These are phyloP conservation scores for Fusarium staphyleae DNA, from an alignment of 2,329 filamentous ascomycete species.

Conservation along the genomic window DNA sequence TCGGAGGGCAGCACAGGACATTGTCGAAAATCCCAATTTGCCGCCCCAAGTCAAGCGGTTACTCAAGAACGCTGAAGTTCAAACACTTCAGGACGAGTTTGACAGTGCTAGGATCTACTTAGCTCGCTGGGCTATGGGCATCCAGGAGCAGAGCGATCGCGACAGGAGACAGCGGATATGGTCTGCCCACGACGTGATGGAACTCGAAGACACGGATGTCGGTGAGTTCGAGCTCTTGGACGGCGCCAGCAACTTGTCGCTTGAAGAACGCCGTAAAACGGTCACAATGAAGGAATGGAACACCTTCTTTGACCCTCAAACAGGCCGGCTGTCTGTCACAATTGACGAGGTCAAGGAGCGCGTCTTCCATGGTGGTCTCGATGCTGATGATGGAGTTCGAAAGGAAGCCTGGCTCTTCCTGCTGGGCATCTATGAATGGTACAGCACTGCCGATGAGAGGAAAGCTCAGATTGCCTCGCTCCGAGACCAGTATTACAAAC, in stretches of 20 bases:
- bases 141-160: slow-evolving; percentile 93
- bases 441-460: slow-evolving; percentile 85
- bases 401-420: slow-evolving; percentile 98
- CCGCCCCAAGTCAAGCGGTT: slow-evolving; percentile 87
- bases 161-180: slow-evolving; percentile 88
- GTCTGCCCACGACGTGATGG: slow-evolving; percentile 90
- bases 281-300: slow-evolving; percentile 89
- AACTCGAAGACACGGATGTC: slow-evolving; percentile 92
- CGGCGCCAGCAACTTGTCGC: slow-evolving; percentile 73
- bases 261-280: slow-evolving; percentile 78
- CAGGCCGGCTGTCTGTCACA: slow-evolving; percentile 79
- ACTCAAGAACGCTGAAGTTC: slow-evolving; percentile 90
- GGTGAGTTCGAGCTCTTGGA: slow-evolving; percentile 96
- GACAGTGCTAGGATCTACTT: slow-evolving; percentile 95
- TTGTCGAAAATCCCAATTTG: slow-evolving; percentile 88
- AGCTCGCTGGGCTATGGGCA: slow-evolving; percentile 97
- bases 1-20: slow-evolving; percentile 85
- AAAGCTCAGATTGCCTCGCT: slow-evolving; percentile 83
- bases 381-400: slow-evolving; percentile 86
- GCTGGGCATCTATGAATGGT: slow-evolving; percentile 91
- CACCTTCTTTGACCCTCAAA: slow-evolving; percentile 80
- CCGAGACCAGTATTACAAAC: slow-evolving; percentile 89
- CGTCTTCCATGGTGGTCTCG: slow-evolving; percentile 93
- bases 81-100: slow-evolving; percentile 95
- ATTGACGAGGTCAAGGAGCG: slow-evolving; percentile 94